Base-by-base conservation (phyloP, 257 asterid species). In the Mentha longifolia region DNA sequence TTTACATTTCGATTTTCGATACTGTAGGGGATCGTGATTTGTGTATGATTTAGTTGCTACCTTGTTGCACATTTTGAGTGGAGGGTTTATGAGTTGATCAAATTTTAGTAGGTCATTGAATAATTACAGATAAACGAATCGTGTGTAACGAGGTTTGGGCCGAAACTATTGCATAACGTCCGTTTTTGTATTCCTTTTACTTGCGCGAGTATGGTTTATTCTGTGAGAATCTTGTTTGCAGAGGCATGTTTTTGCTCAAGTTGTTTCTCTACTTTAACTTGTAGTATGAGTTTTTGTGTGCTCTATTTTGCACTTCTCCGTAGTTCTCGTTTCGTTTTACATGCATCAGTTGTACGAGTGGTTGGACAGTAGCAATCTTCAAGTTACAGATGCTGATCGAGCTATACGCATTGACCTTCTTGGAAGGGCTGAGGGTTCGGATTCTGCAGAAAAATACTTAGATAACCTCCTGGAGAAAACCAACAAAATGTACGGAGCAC, bases 381-480 rank as follows among this genome's bases (percentile, higher is more conserved):
- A 45, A 54, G 30, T 74, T 47, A 83, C 47, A 13, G 73, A 78
- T 64, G 77, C 84, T 47, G 91, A 88, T 65, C 82, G 69, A 19
- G 96, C 96, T 55, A 63, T 85, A 61, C 84, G 80, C 58, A 83
- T 91, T 55, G 84, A 85, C 84, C 93, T 91, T 60, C 87, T 89
- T 46, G 71, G 71, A 71, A 84, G 75, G 85, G 51, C 78, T 20
- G 72, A 81, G 51, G 93, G 87, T 71, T 13, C 80, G 51, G 72
- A 76, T 51, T 74, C 92, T 71, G 97, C 97, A 0, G 91, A 86
- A 73, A 73, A 80, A 15, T 92, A 86, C 85, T 90, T 92, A 62
- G 77, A 85, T 72, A 58, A 69, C 75, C 86, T 89, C 72, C 65
- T 77, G 72, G 91, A 85, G 43, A 88, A 86, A 81, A 85, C 86